Base-by-base conservation (phyloP, 345 rosid species). In the sweet orange (Citrus sinensis) region DNA sequence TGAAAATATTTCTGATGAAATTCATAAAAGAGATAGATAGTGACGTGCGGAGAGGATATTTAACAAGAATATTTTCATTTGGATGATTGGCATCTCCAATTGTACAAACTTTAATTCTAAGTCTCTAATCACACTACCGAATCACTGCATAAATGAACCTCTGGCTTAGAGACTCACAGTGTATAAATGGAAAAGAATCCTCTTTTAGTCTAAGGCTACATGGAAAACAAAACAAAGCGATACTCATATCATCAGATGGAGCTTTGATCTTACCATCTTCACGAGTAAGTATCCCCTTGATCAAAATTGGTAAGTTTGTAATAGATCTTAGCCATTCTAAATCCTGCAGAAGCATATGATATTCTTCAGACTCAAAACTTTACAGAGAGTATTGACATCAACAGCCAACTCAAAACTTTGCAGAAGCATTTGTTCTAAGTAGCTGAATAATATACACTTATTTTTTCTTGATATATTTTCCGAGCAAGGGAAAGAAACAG, bases 261-360 rank as follows among this genome's bases (percentile, higher is more conserved):
- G 75, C 76, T 25, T 46, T 75, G 58, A 77, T 74, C 82, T 84
- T 87, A 91, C 96, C 98, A 73, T 95, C 99, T 88, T 93, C 97
- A 32, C 61, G 80, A 29, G 98, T 91, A 80, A 95, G 94, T 30
- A 92, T 70, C 30, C 96, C 99, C 83, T 95, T 92, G 76, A 95
- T 68, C 72, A 92, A 79, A 73, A 95, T 79, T 0, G 96, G 99
- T 88, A 95, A 88, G 46, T 80, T 86, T 69, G 99, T 89, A 63
- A 88, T 87, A 67, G 96, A 95, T 85, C 81, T 90, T 82, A 95
- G 83, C 97, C 97, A 93, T 73, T 80, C 87, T 9, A 93, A 78
- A 77, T 95, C 97, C 98, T 95, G 87, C 85, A 72, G 70, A 74
- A 64, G 73, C 69, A 22, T 6, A 4, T 16, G 4, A 17, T 29